phyloP scores from a whole-genome alignment of 306 rosid genomes.

The Quercus dentata region DNA sequence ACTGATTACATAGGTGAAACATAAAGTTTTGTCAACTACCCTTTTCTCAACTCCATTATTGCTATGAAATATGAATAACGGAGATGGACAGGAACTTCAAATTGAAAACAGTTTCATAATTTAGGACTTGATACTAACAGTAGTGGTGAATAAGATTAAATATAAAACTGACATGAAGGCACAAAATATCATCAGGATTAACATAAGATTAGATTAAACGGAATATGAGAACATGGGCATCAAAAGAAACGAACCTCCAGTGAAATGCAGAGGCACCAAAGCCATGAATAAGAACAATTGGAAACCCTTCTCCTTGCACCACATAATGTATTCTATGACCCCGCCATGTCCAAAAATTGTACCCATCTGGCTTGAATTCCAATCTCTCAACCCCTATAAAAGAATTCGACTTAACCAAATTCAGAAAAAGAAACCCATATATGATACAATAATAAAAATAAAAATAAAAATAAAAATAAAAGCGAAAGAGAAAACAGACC shows the following conservation, averaged over 20 bases:
- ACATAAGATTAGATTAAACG: background rate
- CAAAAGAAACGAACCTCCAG: conserved; percentile 61
- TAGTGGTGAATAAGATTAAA: background rate
- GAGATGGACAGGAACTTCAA: too few relatives aligned
- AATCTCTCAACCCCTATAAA: conserved; percentile 62
- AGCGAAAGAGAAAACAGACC: conserved; percentile 33
- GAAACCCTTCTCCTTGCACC: conserved; percentile 93
- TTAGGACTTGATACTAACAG: too few relatives aligned
- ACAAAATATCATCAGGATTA: background rate
- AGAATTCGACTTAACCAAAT: conserved; percentile 9
- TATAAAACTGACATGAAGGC: background rate
- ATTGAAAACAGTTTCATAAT: too few relatives aligned
- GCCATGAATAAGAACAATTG: conserved; percentile 88
- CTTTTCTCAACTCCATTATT: too few relatives aligned
- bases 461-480: too few relatives aligned
- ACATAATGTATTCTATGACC: conserved; percentile 88
- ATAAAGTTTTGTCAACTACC: too few relatives aligned
- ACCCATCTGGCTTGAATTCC: conserved; percentile 66
- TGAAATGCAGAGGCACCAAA: conserved; percentile 94
- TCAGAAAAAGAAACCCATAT: background rate
- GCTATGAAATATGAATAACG: too few relatives aligned
- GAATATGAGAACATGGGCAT: background rate
- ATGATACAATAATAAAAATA: background rate
- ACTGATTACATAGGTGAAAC: too few relatives aligned
- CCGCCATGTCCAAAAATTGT: conserved; percentile 89